A percentile compares a stretch with the other conserved stretches of the same genome.
Evolutionary conservation across 2,329 filamentous ascomycete genomes (phyloP).

Genomic region (Sphaerulina musiva): DNA sequence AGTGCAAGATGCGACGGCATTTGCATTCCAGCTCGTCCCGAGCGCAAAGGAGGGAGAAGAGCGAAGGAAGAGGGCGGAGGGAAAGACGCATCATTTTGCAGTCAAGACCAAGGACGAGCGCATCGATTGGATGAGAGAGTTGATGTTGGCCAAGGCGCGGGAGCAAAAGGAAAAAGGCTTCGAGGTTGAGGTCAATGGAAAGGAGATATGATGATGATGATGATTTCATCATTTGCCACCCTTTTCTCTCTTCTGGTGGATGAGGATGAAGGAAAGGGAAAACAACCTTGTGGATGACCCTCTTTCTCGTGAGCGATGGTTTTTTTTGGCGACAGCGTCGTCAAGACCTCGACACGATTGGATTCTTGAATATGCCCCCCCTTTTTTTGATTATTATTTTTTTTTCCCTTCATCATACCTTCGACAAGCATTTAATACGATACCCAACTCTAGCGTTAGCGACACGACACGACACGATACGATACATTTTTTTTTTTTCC

Average conservation of each 20-base stretch:
- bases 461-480: background rate
- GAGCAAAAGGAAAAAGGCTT: conserved; percentile 79
- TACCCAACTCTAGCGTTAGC: background rate
- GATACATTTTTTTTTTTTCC: too few species aligned
- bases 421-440: background rate
- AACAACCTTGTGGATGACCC: background rate
- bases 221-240: too few species aligned
- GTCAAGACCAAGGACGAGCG: conserved; percentile 80
- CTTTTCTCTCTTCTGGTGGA: background rate
- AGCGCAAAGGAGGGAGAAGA: conserved; percentile 43
- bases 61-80: background rate
- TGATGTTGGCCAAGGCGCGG: conserved; percentile 83
- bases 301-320: background rate
- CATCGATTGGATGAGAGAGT: conserved; percentile 94
- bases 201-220: conserved; percentile 9
- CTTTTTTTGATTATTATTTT: too few species aligned
- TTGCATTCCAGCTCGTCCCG: conserved; percentile 80
- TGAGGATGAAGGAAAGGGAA: background rate
- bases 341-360: too few species aligned
- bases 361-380: too few species aligned
- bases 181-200: conserved; percentile 72
- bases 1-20: conserved; percentile 45
- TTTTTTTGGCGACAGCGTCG: too few species aligned
- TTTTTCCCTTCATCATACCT: background rate
- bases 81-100: conserved; percentile 87